These are phyloP conservation scores for Trichoderma semiorbis DNA, from an alignment of 2,329 filamentous ascomycete genomes.

Conservation along the genomic window DNA sequence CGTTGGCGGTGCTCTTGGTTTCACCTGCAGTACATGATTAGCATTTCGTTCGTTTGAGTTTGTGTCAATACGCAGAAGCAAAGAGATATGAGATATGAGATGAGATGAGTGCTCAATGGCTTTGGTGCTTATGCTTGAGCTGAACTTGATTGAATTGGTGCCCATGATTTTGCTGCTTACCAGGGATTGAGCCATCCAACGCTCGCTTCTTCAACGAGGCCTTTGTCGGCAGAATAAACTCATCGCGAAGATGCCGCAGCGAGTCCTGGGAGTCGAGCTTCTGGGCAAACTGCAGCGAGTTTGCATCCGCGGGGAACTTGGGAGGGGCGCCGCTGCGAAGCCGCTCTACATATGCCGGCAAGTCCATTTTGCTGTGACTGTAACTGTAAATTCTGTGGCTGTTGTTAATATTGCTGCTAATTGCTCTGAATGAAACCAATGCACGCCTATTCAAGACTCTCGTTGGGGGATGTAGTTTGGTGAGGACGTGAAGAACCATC, in stretches of 20 bases:
- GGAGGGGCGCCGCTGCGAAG: conserved; percentile 40
- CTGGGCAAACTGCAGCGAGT: conserved; percentile 46
- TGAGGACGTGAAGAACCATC: background rate
- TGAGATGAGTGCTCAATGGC: background rate
- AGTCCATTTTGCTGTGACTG: conserved; percentile 33
- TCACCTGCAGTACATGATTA: background rate
- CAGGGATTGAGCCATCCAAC: conserved; percentile 44
- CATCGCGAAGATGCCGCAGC: conserved; percentile 58
- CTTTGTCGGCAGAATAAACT: conserved; percentile 77
- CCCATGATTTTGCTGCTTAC: conserved; percentile 28
- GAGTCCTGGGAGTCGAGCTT: conserved; percentile 58
- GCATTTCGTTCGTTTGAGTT: background rate
- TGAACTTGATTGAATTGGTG: background rate
- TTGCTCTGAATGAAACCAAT: background rate
- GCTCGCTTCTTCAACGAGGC: conserved; percentile 64
- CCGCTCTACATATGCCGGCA: conserved; percentile 36
- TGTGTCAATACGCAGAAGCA: too few relatives aligned
- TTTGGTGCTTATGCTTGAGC: background rate
- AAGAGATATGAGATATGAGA: too few relatives aligned
- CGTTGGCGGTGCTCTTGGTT: conserved; percentile 17
- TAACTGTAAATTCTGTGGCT: background rate
- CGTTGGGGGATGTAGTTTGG: background rate
- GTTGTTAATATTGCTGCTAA: background rate
- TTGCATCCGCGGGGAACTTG: conserved; percentile 47
- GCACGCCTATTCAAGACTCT: background rate